phyloP scores from a whole-genome alignment of 768 basidiomycete species.

The Agrocybe praecox region DNA sequence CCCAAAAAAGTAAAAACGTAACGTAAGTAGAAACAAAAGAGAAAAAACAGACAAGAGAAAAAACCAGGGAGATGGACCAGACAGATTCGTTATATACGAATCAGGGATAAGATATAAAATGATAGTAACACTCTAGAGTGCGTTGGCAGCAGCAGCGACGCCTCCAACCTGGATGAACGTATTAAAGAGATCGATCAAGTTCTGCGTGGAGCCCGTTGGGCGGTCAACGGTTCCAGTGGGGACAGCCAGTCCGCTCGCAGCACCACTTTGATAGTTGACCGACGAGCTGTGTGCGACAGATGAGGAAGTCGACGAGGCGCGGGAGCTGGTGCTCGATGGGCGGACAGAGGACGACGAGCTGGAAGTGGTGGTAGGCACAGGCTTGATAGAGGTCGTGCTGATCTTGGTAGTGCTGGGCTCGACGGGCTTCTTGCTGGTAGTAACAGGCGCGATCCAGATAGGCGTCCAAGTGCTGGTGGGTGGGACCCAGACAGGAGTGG shows the following conservation, averaged over 20 bases:
- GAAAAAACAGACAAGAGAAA: constrained; percentile 7
- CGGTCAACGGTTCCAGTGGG: constrained; percentile 28
- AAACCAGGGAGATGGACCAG: no score
- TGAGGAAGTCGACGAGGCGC: constrained; percentile 22
- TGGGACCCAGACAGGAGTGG: constrained; percentile 5
- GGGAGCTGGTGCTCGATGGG: constrained; percentile 1
- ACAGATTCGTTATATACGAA: constrained; percentile 1
- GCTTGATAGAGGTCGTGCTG: constrained; percentile 7
- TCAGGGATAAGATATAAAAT: no score
- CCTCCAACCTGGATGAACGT: constrained; percentile 39
- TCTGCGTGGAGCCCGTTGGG: constrained; percentile 12
- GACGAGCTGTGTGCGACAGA: constrained; percentile 24
- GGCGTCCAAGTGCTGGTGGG: constrained; percentile 16
- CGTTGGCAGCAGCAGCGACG: constrained; percentile 31
- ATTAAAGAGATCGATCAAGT: constrained; percentile 30
- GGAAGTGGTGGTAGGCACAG: constrained; percentile 9
- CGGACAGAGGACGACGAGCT: constrained; percentile 16
- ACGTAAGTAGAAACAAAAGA: constrained; percentile 4
- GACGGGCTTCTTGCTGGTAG: constrained; percentile 19
- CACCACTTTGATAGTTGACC: constrained; percentile 20
- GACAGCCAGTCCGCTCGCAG: constrained; percentile 32
- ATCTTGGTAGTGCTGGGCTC: constrained; percentile 14
- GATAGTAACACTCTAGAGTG: constrained; percentile 10
- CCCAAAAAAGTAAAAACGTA: constrained; percentile 1
- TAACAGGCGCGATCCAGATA: constrained; percentile 27